phyloP scores from a whole-genome alignment of 2,329 filamentous ascomycete genomes.

The Fusarium pininemorale region DNA sequence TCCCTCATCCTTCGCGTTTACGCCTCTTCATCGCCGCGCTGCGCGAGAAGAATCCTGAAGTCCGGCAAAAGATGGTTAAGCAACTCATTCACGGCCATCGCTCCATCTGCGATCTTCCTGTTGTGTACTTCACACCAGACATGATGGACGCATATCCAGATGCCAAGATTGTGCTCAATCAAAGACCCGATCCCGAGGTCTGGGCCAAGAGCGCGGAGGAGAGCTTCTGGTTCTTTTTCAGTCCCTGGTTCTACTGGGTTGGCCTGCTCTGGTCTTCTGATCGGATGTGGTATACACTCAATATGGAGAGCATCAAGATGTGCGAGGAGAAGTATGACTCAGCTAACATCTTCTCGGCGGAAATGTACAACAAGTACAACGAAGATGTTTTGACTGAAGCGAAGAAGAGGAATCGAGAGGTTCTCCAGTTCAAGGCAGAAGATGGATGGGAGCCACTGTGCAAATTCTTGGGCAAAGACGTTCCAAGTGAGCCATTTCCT shows the following conservation, averaged over 20 bases:
- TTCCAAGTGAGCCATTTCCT: conserved; percentile 26
- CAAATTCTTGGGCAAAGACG: conserved; percentile 43
- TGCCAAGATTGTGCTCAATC: conserved; percentile 47
- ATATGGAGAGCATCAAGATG: conserved; percentile 7
- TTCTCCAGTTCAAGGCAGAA: conserved; percentile 42
- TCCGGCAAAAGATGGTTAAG: conserved; percentile 44
- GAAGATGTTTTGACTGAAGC: conserved; percentile 43
- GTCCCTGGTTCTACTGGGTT: conserved; percentile 37
- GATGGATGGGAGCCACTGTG: conserved; percentile 57
- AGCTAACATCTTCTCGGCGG: not conserved
- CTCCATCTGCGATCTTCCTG: conserved; percentile 45
- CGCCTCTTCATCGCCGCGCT: conserved; percentile 42
- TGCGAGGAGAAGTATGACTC: not conserved
- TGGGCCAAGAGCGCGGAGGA: conserved; percentile 43
- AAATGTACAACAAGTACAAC: conserved; percentile 25
- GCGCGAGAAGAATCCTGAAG: conserved; percentile 38
- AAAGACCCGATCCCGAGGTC: conserved; percentile 34
- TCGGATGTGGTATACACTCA: conserved; percentile 42
- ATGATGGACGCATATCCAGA: conserved; percentile 52
- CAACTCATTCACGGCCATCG: conserved; percentile 46
- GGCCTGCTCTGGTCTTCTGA: conserved; percentile 43
- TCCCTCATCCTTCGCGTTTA: conserved; percentile 36
- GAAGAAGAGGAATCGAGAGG: conserved; percentile 40
- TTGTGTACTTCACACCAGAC: conserved; percentile 46
- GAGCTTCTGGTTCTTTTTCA: conserved; percentile 44